Conservation (phyloP, 2,329 filamentous ascomycete species). For the Colletotrichum abscissum region DNA sequence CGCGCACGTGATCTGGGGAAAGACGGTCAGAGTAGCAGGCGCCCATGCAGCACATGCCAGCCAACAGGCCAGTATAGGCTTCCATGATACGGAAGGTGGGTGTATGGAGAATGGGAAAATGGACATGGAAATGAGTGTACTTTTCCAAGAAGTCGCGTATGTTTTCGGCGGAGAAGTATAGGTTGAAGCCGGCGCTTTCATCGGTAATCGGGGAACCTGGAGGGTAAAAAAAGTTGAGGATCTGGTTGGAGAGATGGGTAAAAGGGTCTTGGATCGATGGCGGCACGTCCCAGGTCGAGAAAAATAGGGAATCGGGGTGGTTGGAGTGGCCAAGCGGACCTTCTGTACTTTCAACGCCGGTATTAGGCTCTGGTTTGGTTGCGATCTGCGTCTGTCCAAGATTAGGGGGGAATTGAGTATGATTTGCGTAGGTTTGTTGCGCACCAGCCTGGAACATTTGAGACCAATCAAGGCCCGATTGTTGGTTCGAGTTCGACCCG, state of each 20-base stretch:
- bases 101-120: slow-evolving; percentile 79
- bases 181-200: slow-evolving; percentile 65
- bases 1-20: slow-evolving; percentile 69
- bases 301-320: slow-evolving; percentile 56
- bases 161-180: slow-evolving; percentile 74
- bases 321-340: slow-evolving; percentile 52
- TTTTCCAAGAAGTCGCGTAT: slow-evolving; percentile 77
- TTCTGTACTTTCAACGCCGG: slow-evolving; percentile 61
- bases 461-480: slow-evolving; percentile 78
- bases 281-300: slow-evolving; percentile 62
- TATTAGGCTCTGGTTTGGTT: slow-evolving; percentile 75
- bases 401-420: slow-evolving; percentile 69
- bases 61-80: slow-evolving; percentile 74
- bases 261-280: slow-evolving; percentile 62
- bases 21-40: slow-evolving; percentile 79
- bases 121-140: slow-evolving; percentile 78
- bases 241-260: slow-evolving; percentile 64
- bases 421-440: slow-evolving; percentile 72
- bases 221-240: slow-evolving; percentile 67
- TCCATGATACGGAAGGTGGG: slow-evolving; percentile 76
- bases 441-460: slow-evolving; percentile 82
- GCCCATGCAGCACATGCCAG: slow-evolving; percentile 78
- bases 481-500: slow-evolving; percentile 69
- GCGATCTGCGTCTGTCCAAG: slow-evolving; percentile 76
- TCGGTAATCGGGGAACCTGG: slow-evolving; percentile 66